Conservation (phyloP, 371 early-diverging fungal genomes). For the Saksenaea vasiformis region DNA sequence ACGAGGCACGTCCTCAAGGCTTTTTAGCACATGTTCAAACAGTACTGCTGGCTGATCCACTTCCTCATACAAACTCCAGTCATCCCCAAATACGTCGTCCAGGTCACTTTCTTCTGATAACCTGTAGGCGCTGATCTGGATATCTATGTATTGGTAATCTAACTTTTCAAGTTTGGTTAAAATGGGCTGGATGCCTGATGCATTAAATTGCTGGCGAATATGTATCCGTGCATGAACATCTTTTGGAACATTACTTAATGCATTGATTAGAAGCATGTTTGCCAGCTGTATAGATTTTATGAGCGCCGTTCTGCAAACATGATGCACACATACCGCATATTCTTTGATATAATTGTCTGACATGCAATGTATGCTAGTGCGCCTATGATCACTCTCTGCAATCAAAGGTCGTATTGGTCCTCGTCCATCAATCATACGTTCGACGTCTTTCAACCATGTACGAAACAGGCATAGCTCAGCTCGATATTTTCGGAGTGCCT, state of each 20-base stretch:
- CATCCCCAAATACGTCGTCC: slow-evolving; percentile 38
- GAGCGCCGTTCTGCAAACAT: background rate
- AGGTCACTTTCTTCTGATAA: slow-evolving; percentile 70
- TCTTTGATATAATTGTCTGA: slow-evolving; percentile 71
- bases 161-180: slow-evolving; percentile 64
- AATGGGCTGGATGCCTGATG: slow-evolving; percentile 59
- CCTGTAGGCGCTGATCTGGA: slow-evolving; percentile 72
- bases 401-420: slow-evolving; percentile 66
- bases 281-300: slow-evolving; percentile 47
- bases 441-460: slow-evolving; percentile 76
- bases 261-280: slow-evolving; percentile 75
- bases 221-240: slow-evolving; percentile 72
- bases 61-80: slow-evolving; percentile 8
- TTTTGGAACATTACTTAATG: slow-evolving; percentile 69
- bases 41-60: slow-evolving; percentile 65
- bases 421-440: slow-evolving; percentile 67
- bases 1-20: slow-evolving; percentile 61
- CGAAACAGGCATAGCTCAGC: slow-evolving; percentile 63
- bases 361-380: slow-evolving; percentile 52
- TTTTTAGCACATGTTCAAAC: slow-evolving; percentile 60
- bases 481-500: slow-evolving; percentile 48
- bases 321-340: slow-evolving; percentile 51
- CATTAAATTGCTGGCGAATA: slow-evolving; percentile 68
- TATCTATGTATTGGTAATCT: slow-evolving; percentile 60
- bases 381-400: slow-evolving; percentile 63